Percentiles rank a stretch among this genome's conserved stretches.
These are phyloP conservation scores for Gautieria morchelliformis DNA, from an alignment of 768 basidiomycete species.

Conservation along the genomic window DNA sequence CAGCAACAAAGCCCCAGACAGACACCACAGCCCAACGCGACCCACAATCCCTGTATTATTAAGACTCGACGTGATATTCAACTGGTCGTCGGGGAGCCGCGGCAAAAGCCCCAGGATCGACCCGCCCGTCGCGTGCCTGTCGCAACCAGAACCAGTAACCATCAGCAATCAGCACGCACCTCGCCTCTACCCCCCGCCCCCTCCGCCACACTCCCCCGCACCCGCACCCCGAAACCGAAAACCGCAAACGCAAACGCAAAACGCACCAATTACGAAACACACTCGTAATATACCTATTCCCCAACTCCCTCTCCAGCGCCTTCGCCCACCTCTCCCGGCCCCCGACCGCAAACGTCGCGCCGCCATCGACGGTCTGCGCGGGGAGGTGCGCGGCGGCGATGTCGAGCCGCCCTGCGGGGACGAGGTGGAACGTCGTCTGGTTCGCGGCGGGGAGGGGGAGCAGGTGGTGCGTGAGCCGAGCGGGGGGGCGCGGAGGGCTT, in stretches of 20 bases:
- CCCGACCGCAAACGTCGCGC: conserved; percentile 34
- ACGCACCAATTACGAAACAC: conserved; percentile 83
- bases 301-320: conserved; percentile 58
- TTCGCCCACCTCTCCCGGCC: conserved; percentile 63
- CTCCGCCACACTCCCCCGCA: no score
- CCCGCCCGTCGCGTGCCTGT: conserved; percentile 81
- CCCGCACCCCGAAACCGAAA: no score
- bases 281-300: conserved; percentile 77
- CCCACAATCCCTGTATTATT: conserved; percentile 68
- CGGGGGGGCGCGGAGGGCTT: conserved; percentile 69
- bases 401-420: conserved; percentile 77
- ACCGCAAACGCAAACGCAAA: no score
- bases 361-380: conserved; percentile 43
- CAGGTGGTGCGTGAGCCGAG: conserved; percentile 51
- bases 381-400: conserved; percentile 63
- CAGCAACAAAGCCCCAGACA: no score
- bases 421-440: conserved; percentile 53
- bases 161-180: neutral
- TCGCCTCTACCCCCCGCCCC: no score
- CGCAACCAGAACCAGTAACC: neutral
- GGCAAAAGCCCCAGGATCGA: conserved; percentile 62
- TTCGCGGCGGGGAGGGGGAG: conserved; percentile 42
- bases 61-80: conserved; percentile 58
- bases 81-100: conserved; percentile 55
- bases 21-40: conserved; percentile 13